Evolutionary conservation across 192 early-diverging fungal genomes (phyloP).

Genomic region (Coemansia sp.): DNA sequence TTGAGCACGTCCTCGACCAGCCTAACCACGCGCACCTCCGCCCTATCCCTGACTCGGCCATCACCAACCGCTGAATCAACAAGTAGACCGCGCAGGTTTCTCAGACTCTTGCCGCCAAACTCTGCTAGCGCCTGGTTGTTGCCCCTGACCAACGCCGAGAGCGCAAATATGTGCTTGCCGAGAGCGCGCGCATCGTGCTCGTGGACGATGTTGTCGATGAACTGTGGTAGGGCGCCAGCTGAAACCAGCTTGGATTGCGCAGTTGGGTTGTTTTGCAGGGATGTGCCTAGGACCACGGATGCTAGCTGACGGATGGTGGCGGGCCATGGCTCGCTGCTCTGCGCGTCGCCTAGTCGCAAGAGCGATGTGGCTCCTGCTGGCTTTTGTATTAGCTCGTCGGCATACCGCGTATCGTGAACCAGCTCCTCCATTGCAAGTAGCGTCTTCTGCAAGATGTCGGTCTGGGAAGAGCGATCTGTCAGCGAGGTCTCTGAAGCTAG

Average conservation of each 20-base stretch:
- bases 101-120: constrained; percentile 19
- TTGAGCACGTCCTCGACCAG: constrained; percentile 50
- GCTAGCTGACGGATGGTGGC: constrained; percentile 40
- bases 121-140: constrained; percentile 33
- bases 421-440: constrained; percentile 62
- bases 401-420: constrained; percentile 62
- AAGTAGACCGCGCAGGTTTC: constrained; percentile 4
- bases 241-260: constrained; percentile 20
- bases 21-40: constrained; percentile 31
- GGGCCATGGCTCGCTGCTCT: constrained; percentile 10
- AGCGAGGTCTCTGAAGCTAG: not conserved
- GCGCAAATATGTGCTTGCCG: constrained; percentile 46
- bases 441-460: constrained; percentile 16
- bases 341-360: constrained; percentile 41
- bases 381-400: constrained; percentile 48
- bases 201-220: constrained; percentile 14
- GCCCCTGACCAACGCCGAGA: constrained; percentile 48
- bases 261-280: constrained; percentile 59
- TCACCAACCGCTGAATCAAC: not conserved
- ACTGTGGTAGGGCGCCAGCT: constrained; percentile 20
- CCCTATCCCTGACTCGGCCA: not conserved
- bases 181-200: constrained; percentile 21
- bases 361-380: constrained; percentile 33
- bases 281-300: constrained; percentile 56
- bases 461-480: constrained; percentile 1